Evolutionary conservation across 2,329 filamentous ascomycete genomes (phyloP).

Genomic region (Periconia sp.): DNA sequence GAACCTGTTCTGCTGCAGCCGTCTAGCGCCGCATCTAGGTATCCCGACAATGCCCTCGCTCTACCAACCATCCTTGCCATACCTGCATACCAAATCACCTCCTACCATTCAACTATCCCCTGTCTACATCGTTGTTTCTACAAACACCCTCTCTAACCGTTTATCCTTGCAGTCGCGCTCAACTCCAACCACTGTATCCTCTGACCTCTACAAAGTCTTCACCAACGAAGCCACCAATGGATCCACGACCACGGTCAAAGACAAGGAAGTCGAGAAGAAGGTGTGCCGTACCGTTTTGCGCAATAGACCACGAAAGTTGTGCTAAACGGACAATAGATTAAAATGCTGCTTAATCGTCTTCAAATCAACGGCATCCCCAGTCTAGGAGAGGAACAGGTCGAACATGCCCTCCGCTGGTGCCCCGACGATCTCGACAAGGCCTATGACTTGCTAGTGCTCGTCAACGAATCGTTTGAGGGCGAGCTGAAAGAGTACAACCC

Average conservation of each 20-base stretch:
- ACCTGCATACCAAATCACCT: conserved; percentile 17
- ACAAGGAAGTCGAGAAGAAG: conserved; percentile 60
- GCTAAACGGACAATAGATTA: conserved; percentile 45
- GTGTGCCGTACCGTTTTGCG: conserved; percentile 19
- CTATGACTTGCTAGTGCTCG: conserved; percentile 73
- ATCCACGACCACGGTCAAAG: conserved; percentile 55
- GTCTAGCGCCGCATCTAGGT: conserved; percentile 23
- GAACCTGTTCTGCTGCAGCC: conserved; percentile 18
- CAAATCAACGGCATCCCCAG: conserved; percentile 55
- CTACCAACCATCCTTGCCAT: conserved; percentile 19
- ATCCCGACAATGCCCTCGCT: conserved; percentile 16
- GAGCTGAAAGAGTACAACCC: conserved; percentile 75
- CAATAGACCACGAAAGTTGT: neutral
- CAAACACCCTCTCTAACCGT: conserved; percentile 27
- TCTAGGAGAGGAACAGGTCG: conserved; percentile 63
- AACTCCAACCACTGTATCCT: conserved; percentile 17
- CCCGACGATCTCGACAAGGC: conserved; percentile 73
- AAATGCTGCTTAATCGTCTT: conserved; percentile 56
- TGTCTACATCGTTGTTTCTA: conserved; percentile 13
- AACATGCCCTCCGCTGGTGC: conserved; percentile 65
- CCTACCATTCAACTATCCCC: conserved; percentile 15
- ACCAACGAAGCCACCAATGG: conserved; percentile 54
- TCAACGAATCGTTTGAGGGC: conserved; percentile 80
- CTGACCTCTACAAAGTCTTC: conserved; percentile 66
- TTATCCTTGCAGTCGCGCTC: conserved; percentile 26